Percentiles rank a stretch among this genome's conserved stretches.
Conservation (phyloP, 2,329 filamentous ascomycete species). For the Zasmidium cellare region DNA sequence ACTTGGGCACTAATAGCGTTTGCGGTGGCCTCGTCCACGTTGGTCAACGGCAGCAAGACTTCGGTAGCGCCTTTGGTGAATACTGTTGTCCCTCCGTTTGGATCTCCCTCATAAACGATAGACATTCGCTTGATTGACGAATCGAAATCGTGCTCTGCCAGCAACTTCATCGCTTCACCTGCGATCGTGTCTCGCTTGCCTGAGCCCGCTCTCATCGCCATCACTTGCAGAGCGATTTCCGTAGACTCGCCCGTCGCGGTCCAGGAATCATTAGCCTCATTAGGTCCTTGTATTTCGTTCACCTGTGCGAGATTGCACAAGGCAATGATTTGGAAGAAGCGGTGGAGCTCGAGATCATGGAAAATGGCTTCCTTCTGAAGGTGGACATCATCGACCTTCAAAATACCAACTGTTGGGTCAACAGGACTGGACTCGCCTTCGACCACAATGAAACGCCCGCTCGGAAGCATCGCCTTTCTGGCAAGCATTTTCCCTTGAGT, state of each 20-base stretch:
- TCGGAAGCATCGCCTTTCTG: slow-evolving; percentile 60
- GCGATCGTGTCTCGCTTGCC: slow-evolving; percentile 19
- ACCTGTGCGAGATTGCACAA: slow-evolving; percentile 65
- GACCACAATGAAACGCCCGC: slow-evolving; percentile 58
- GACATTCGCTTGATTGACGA: slow-evolving; percentile 38
- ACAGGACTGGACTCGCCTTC: slow-evolving; percentile 57
- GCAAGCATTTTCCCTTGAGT: slow-evolving; percentile 61
- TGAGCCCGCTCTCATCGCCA: slow-evolving; percentile 61
- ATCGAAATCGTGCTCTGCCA: slow-evolving; percentile 36
- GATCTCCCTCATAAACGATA: slow-evolving; percentile 26
- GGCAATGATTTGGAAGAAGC: slow-evolving; percentile 60
- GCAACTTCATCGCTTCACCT: slow-evolving; percentile 10
- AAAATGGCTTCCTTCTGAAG: slow-evolving; percentile 39
- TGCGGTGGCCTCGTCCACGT: slow-evolving; percentile 19
- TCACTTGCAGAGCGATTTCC: slow-evolving; percentile 72
- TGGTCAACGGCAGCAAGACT: slow-evolving; percentile 31
- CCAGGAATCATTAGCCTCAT: slow-evolving; percentile 56
- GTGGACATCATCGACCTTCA: slow-evolving; percentile 14
- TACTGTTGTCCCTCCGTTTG: slow-evolving; percentile 17
- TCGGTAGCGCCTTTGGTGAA: slow-evolving; percentile 38
- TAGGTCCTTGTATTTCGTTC: slow-evolving; percentile 45
- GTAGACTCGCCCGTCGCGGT: slow-evolving; percentile 65
- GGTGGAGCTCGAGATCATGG: slow-evolving; percentile 47
- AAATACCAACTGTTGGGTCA: slow-evolving; percentile 47
- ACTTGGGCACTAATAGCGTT: slow-evolving; percentile 29